phyloP scores from a whole-genome alignment of 2,329 filamentous ascomycete species.

The Colletotrichum sp. region DNA sequence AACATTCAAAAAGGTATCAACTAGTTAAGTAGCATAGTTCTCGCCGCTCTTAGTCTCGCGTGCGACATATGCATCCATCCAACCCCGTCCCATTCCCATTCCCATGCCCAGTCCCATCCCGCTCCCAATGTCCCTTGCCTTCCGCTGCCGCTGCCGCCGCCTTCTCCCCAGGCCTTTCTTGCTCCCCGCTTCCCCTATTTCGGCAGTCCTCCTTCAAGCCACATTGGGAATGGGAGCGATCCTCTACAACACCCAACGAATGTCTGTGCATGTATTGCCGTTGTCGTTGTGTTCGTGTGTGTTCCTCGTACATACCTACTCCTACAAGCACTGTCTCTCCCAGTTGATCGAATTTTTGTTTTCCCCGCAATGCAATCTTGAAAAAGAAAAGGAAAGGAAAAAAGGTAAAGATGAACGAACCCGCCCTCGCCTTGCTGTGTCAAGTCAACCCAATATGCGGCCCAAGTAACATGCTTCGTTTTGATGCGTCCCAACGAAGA shows the following conservation, averaged over 20 bases:
- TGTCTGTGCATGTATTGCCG: not conserved
- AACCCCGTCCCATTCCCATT: not conserved
- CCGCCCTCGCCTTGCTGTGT: conserved; percentile 14
- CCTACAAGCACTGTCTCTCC: conserved; percentile 6
- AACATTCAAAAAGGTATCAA: conserved; percentile 9
- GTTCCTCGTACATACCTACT: conserved; percentile 7
- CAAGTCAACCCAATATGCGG: conserved; percentile 10
- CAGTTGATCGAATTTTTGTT: not conserved
- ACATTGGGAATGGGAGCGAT: not conserved
- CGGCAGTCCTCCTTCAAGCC: not conserved
- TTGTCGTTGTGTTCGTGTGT: not conserved
- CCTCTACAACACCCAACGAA: not conserved
- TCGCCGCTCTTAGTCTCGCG: not conserved
- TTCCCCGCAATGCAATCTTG: conserved; percentile 14
- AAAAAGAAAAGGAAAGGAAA: not conserved
- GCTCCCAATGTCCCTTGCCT: not conserved
- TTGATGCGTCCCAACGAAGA: not conserved
- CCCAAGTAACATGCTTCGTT: conserved; percentile 9
- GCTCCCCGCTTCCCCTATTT: not conserved
- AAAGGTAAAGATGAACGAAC: not conserved
- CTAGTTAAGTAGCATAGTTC: not conserved
- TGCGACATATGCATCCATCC: conserved; percentile 1
- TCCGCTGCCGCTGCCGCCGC: not conserved
- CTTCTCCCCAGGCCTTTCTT: not conserved
- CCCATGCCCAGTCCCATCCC: not conserved